Evolutionary conservation across 75 land plant species (phyloP).

Genomic region (Pinus tabuliformis): DNA sequence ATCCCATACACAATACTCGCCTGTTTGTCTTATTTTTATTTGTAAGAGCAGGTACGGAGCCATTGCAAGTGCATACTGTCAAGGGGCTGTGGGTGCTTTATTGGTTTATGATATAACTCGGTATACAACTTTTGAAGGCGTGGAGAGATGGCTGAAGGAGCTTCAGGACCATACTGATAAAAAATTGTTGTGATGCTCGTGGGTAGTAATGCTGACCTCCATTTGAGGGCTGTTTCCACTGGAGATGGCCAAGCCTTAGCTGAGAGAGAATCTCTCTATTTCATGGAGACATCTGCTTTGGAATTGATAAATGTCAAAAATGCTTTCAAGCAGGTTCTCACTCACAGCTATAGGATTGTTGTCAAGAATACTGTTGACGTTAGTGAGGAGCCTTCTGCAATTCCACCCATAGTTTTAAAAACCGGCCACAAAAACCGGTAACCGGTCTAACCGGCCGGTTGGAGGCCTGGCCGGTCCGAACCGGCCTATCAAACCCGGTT

Average conservation of each 20-base stretch:
- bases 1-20: too few species aligned
- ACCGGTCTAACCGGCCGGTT: too few species aligned
- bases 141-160: constrained; percentile 55
- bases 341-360: constrained; percentile 59
- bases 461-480: too few species aligned
- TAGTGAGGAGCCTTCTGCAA: constrained; percentile 24
- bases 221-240: constrained; percentile 61
- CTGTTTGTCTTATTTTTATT: background rate
- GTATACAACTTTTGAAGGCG: constrained; percentile 43
- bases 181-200: constrained; percentile 74
- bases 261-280: constrained; percentile 51
- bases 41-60: constrained; percentile 47
- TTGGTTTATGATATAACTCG: constrained; percentile 66
- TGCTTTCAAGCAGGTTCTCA: constrained; percentile 63
- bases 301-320: constrained; percentile 66
- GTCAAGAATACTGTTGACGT: constrained; percentile 63
- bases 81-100: constrained; percentile 71
- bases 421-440: too few species aligned
- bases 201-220: constrained; percentile 74
- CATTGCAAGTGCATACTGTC: constrained; percentile 65
- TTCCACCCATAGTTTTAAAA: too few species aligned
- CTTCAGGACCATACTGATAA: constrained; percentile 69
- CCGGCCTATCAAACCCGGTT: too few species aligned
- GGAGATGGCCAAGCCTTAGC: constrained; percentile 59
- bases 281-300: constrained; percentile 82